Conservation (phyloP, 2,329 filamentous ascomycete species). For the Diaporthe caulivora region DNA sequence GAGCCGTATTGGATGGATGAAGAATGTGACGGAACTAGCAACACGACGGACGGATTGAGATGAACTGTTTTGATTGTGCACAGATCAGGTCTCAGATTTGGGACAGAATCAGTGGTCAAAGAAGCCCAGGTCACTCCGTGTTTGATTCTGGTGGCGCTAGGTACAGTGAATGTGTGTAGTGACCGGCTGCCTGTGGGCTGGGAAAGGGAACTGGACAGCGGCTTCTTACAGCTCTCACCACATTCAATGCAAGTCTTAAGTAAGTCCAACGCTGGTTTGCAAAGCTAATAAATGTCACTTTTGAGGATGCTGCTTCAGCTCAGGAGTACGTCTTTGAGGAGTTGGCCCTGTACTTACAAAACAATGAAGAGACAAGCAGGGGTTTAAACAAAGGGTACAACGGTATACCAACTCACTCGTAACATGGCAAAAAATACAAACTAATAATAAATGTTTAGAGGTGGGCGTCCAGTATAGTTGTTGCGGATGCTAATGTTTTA, state of each 20-base stretch:
- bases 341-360: too few relatives aligned
- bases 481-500: too few relatives aligned
- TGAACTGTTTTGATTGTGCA: neutral
- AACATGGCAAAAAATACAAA: too few relatives aligned
- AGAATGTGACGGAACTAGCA: too few relatives aligned
- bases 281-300: neutral
- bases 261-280: neutral
- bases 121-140: neutral
- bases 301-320: neutral
- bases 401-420: too few relatives aligned
- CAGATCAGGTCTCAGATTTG: neutral
- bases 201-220: neutral
- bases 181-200: neutral
- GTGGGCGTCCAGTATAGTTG: too few relatives aligned
- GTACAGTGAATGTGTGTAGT: too few relatives aligned
- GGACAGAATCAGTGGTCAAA: neutral
- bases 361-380: too few relatives aligned
- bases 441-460: too few relatives aligned
- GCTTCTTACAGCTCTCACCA: neutral
- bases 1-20: neutral
- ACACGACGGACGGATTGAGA: neutral
- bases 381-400: too few relatives aligned
- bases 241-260: too few relatives aligned
- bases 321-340: too few relatives aligned
- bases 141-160: neutral